Percentiles rank a stretch among this genome's conserved stretches.
These are phyloP conservation scores for Hyphopichia khmerensis DNA, from an alignment of 1,139 yeast genomes.

Conservation along the genomic window DNA sequence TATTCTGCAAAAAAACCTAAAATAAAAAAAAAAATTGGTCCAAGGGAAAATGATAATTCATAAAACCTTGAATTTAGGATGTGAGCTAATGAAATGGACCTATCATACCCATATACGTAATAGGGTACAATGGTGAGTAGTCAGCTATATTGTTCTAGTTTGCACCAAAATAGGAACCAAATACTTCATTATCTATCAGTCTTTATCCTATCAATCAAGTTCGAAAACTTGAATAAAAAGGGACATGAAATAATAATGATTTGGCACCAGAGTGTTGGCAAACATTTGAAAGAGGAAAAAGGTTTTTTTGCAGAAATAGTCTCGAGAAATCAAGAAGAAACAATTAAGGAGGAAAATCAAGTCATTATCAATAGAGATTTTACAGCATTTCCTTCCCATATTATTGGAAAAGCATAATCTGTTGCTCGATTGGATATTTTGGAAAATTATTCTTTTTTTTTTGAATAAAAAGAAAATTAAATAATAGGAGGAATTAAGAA, in stretches of 20 bases:
- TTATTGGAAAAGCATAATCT: neutral
- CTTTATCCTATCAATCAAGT: constrained; percentile 3
- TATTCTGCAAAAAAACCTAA: neutral
- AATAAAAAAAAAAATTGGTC: neutral
- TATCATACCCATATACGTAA: constrained; percentile 35
- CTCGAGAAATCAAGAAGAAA: neutral
- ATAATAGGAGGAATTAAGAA: neutral
- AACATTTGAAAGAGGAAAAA: no score
- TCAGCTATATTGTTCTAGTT: constrained; percentile 70
- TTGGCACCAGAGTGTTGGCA: constrained; percentile 97
- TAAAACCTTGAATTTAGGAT: constrained; percentile 13
- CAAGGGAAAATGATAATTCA: neutral
- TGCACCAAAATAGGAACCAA: constrained; percentile 95
- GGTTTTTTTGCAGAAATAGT: no score
- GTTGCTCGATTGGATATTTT: neutral
- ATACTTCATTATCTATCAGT: constrained; percentile 40
- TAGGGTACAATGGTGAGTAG: constrained; percentile 69
- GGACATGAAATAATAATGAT: constrained; percentile 24
- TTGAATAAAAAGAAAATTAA: neutral
- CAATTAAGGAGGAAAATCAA: neutral
- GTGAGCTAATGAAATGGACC: constrained; percentile 68
- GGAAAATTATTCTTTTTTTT: neutral
- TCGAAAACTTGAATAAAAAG: constrained; percentile 1
- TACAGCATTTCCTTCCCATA: constrained; percentile 3
- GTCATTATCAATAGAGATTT: constrained; percentile 3